Base-by-base conservation (phyloP, 2,329 filamentous ascomycete genomes). In the Plectosphaerella plurivora region DNA sequence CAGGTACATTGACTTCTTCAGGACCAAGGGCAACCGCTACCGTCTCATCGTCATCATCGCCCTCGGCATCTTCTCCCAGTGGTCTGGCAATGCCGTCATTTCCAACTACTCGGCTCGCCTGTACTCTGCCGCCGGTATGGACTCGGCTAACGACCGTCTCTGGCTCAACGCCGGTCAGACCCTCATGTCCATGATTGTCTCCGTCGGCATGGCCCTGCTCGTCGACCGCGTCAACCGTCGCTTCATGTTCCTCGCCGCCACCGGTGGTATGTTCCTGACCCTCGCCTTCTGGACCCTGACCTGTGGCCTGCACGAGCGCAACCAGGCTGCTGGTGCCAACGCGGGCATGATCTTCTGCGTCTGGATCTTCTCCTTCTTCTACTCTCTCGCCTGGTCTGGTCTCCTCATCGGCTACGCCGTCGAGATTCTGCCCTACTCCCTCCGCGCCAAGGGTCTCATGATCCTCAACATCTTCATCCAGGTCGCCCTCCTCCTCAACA, bases 1-100 rank as follows among this genome's bases (percentile, higher is more conserved):
- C 50, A 76, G 71, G 55, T 88, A 85, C 63, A 57, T 78, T 15
- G 82, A 86, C 61, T 84, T 88, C 60, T 60, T 87, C 59, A 70
- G 70, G 56, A 87, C 84, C 22, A 76, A 72, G 58, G 83, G 84
- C 35, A 87, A 88, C 71, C 75, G 82, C 50, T 83, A 83, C 71
- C 75, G 84, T 10, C 70, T 88, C 45, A 73, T 78, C 47, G 78
- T 88, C 52, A 72, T 86, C 41, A 65, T 85, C 39, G 84, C 81
- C 0, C 73, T 87, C 15, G 84, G 82, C 59, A 69, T 87, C 57
- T 85, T 87, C 62, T 86, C 82, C 1, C 84, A 87, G 67, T 87
- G 84, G 69, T 83, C 78, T 50, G 84, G 85, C 45, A 87, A 87
- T 61, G 83, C 80, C 18, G 69, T 87, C 3, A 81, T 87, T 61